phyloP scores from a whole-genome alignment of 2,329 filamentous ascomycete genomes.

The Lojkania enalia region DNA sequence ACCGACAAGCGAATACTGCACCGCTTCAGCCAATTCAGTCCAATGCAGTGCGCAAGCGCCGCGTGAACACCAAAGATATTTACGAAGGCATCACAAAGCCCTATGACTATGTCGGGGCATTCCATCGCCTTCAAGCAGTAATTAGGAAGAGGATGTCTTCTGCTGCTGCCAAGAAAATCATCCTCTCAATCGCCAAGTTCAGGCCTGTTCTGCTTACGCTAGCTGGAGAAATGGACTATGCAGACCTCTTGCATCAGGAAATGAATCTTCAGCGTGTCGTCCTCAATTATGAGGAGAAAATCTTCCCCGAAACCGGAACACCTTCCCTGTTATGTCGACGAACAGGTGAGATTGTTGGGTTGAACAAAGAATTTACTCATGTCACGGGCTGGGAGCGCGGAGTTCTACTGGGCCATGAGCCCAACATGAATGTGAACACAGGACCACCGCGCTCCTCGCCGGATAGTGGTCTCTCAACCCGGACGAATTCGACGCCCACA shows the following conservation, averaged over 20 bases:
- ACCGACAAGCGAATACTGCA: slow-evolving; percentile 31
- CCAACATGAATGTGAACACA: slow-evolving; percentile 84
- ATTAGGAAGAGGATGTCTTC: slow-evolving; percentile 77
- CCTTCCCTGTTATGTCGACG: slow-evolving; percentile 90
- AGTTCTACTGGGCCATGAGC: slow-evolving; percentile 81
- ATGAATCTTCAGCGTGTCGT: slow-evolving; percentile 93
- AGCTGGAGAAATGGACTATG: slow-evolving; percentile 81
- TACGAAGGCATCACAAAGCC: slow-evolving; percentile 90
- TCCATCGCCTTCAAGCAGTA: slow-evolving; percentile 83
- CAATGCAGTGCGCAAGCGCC: slow-evolving; percentile 52
- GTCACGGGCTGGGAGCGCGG: slow-evolving; percentile 93
- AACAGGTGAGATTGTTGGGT: slow-evolving; percentile 91
- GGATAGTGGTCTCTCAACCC: slow-evolving; percentile 44
- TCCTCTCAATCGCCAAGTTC: slow-evolving; percentile 84
- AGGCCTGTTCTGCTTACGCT: slow-evolving; percentile 92
- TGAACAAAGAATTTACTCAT: slow-evolving; percentile 96
- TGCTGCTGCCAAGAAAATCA: slow-evolving; percentile 78
- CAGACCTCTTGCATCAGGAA: slow-evolving; percentile 96
- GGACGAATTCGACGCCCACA: slow-evolving; percentile 52
- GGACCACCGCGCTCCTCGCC: slow-evolving; percentile 53
- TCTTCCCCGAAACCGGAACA: slow-evolving; percentile 83
- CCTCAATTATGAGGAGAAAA: slow-evolving; percentile 82
- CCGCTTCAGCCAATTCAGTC: slow-evolving; percentile 33
- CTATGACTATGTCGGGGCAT: slow-evolving; percentile 87
- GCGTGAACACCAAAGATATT: slow-evolving; percentile 76